These are phyloP conservation scores for Fusarium tanahbumbuense DNA, from an alignment of 2,329 filamentous ascomycete genomes.

Conservation along the genomic window DNA sequence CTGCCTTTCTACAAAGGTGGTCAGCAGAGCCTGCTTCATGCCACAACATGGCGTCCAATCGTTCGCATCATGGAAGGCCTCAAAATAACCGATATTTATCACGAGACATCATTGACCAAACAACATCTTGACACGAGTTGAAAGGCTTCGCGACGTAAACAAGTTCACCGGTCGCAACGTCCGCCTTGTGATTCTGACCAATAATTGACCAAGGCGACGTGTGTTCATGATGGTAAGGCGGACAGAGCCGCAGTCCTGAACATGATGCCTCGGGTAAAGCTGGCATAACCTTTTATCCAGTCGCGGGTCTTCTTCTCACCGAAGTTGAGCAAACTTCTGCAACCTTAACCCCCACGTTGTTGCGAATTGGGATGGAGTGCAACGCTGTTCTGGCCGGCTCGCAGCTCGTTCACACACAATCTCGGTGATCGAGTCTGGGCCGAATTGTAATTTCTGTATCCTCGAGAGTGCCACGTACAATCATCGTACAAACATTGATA, in stretches of 20 bases:
- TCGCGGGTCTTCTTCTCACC: not conserved
- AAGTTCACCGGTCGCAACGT: too few species aligned
- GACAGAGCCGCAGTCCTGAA: not conserved
- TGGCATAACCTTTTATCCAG: not conserved
- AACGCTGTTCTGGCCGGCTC: not conserved
- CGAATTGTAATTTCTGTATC: not conserved
- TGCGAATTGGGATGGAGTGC: too few species aligned
- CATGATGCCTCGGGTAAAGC: not conserved
- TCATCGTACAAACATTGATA: not conserved
- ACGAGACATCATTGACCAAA: not conserved
- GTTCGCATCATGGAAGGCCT: not conserved
- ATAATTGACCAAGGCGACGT: not conserved
- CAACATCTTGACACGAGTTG: not conserved
- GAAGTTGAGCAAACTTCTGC: not conserved
- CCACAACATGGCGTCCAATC: not conserved
- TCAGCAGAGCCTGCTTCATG: not conserved
- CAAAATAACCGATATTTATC: not conserved
- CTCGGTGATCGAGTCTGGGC: not conserved
- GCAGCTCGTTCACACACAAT: not conserved
- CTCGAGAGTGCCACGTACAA: not conserved
- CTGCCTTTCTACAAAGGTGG: not conserved
- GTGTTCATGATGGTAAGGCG: not conserved
- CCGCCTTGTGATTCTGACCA: not conserved
- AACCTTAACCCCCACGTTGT: not conserved
- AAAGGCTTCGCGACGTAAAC: rapidly evolving